Evolutionary conservation across 2,329 filamentous ascomycete species (phyloP).

Genomic region (Exophiala oligosperma): DNA sequence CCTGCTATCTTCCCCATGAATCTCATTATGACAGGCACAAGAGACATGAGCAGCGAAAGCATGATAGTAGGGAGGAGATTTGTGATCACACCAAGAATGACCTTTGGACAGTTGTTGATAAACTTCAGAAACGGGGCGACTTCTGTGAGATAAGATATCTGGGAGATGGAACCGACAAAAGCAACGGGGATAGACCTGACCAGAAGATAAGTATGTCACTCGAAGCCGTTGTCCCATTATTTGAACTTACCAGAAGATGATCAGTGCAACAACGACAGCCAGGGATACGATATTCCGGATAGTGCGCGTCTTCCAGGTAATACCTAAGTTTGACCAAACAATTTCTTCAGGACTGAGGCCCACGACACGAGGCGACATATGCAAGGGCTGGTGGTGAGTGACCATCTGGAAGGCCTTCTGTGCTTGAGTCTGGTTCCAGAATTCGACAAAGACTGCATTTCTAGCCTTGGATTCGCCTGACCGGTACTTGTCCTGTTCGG

Average conservation of each 20-base stretch:
- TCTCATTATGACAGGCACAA: slow-evolving; percentile 81
- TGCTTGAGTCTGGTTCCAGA: slow-evolving; percentile 76
- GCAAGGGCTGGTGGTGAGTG: slow-evolving; percentile 80
- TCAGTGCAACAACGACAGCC: slow-evolving; percentile 71
- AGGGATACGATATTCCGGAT: slow-evolving; percentile 68
- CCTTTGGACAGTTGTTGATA: slow-evolving; percentile 67
- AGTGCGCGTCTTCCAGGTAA: slow-evolving; percentile 84
- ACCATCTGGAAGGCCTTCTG: slow-evolving; percentile 85
- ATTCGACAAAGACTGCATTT: slow-evolving; percentile 87
- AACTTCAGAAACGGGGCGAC: slow-evolving; percentile 70
- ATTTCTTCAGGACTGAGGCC: slow-evolving; percentile 80
- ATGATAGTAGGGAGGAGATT: slow-evolving; percentile 79
- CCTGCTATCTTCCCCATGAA: slow-evolving; percentile 77
- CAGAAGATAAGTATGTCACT: not conserved
- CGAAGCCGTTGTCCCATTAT: not conserved
- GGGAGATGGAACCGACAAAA: slow-evolving; percentile 81
- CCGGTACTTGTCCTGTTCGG: slow-evolving; percentile 66
- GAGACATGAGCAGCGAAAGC: slow-evolving; percentile 79
- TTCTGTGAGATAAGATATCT: slow-evolving; percentile 66
- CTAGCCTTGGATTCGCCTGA: slow-evolving; percentile 65
- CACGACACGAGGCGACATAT: slow-evolving; percentile 83
- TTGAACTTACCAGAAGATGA: slow-evolving; percentile 72
- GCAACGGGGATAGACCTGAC: slow-evolving; percentile 64
- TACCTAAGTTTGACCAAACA: slow-evolving; percentile 80
- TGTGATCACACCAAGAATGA: slow-evolving; percentile 79